These are phyloP conservation scores for Mycena haematopus DNA, from an alignment of 768 basidiomycete genomes.

Conservation along the genomic window DNA sequence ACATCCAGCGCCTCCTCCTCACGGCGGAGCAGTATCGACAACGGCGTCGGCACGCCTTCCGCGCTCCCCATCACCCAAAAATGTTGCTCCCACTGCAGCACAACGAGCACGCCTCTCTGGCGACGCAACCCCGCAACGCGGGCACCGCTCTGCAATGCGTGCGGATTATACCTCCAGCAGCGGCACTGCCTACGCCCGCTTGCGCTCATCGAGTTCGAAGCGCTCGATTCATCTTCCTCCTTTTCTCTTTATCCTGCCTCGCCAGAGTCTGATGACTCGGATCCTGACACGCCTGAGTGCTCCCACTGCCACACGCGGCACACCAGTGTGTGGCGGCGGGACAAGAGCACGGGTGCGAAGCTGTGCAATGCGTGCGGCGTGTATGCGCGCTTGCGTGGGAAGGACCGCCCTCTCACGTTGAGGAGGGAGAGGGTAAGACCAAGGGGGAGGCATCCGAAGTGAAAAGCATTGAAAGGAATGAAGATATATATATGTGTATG, in stretches of 20 bases:
- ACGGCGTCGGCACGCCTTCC: background rate
- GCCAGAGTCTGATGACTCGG: background rate
- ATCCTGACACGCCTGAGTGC: slow-evolving; percentile 12
- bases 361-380: slow-evolving; percentile 3
- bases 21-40: background rate
- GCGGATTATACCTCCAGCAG: slow-evolving; percentile 19
- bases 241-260: no score
- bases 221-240: background rate
- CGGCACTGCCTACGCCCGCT: slow-evolving; percentile 13
- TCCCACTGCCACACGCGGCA: slow-evolving; percentile 7
- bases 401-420: slow-evolving; percentile 9
- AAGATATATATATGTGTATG: no score
- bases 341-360: slow-evolving; percentile 4
- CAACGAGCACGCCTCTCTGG: slow-evolving; percentile 19
- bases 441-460: slow-evolving; percentile 5
- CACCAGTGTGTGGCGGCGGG: slow-evolving; percentile 24
- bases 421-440: slow-evolving; percentile 2
- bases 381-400: slow-evolving; percentile 10
- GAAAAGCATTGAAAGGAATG: no score
- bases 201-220: slow-evolving; percentile 14
- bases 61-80: background rate
- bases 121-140: slow-evolving; percentile 17
- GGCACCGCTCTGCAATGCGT: slow-evolving; percentile 11
- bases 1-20: background rate
- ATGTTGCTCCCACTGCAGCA: slow-evolving; percentile 13